phyloP scores from a whole-genome alignment of 2,329 filamentous ascomycete species.

The Aspergillus tubingensis region DNA sequence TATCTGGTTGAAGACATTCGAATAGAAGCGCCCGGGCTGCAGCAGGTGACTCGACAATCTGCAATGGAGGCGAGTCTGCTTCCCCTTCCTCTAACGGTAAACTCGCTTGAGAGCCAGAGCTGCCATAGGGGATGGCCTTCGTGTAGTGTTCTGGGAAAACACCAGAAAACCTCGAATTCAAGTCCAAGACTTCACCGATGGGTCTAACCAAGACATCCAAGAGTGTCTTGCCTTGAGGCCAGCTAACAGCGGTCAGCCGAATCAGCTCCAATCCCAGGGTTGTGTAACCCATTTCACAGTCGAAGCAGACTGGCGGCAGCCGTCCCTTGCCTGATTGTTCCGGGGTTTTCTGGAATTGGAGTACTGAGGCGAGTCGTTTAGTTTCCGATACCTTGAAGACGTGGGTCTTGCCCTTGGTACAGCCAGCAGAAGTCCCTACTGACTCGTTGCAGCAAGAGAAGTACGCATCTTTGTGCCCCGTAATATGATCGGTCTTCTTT shows the following conservation, averaged over 20 bases:
- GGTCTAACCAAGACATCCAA: conserved; percentile 85
- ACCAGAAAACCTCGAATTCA: conserved; percentile 91
- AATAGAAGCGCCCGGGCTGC: conserved; percentile 77
- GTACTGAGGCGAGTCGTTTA: conserved; percentile 72
- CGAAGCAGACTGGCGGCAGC: conserved; percentile 69
- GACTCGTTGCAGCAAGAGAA: conserved; percentile 79
- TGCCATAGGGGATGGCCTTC: conserved; percentile 61
- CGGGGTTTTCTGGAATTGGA: conserved; percentile 81
- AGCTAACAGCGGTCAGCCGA: conserved; percentile 82
- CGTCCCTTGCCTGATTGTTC: conserved; percentile 32
- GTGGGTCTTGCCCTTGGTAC: conserved; percentile 69
- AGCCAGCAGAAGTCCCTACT: conserved; percentile 73
- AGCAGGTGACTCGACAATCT: conserved; percentile 73
- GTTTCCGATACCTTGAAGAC: conserved; percentile 83
- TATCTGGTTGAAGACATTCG: conserved; percentile 70
- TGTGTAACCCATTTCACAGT: conserved; percentile 98
- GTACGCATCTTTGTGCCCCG: conserved; percentile 59
- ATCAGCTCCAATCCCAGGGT: conserved; percentile 85
- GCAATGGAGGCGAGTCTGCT: conserved; percentile 52
- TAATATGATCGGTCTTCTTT: conserved; percentile 58
- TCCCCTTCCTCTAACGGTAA: conserved; percentile 26
- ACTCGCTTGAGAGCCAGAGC: conserved; percentile 27
- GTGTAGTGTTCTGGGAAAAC: conserved; percentile 76
- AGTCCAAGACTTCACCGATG: conserved; percentile 78
- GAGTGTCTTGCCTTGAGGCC: conserved; percentile 74